Evolutionary conservation across 2,329 filamentous ascomycete genomes (phyloP), one percentile per base, ranked within the genome.

Genomic region (Penicillium glabrum): DNA sequence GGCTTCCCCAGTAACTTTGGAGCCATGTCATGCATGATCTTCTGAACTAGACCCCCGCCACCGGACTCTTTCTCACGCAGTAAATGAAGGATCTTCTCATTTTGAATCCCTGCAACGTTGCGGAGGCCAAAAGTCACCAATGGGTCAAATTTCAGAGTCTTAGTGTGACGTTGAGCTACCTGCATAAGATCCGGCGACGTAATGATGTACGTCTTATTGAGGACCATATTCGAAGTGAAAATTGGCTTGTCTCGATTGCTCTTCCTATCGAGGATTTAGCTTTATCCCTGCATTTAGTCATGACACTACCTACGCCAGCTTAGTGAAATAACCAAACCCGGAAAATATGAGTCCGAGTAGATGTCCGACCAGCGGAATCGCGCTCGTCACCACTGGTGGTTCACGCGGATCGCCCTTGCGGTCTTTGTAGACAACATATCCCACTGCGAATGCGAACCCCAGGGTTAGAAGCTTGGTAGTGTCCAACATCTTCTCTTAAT

Each of bases 301-400:
- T 3, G 11, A 23, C 6, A 23, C 21, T 16, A 51, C 55, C 23
- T 29, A 70, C 69, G 59, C 61, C n/a, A 59, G 49, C 13, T 46
- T 49, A 3, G 43, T 35, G 43, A 62, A 70, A 39, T 72, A 71
- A 13, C 51, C 46, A 3, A 67, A 21, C 1, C 69, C 69, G 53
- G 69, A 46, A 14, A 58, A 50, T 8, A 69, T 14, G 8, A 72
- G 37, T 2, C 62, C 67, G 16, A 69, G 37, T 14, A 66, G 5
- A 52, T 72, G 70, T 10, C 70, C 68, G 41, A 72, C 39, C 3
- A 71, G n/a, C 1, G 69, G 70, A 35, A 72, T 64, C 5, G 43
- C 33, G 26, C 51, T 53, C 9, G 45, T 44, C 24, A 69, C 51
- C 11, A 56, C 16, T 0, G 68, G 67, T 3, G 69, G 69, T 48